Base-by-base conservation (phyloP, 306 rosid species). In the Lablab purpureus region DNA sequence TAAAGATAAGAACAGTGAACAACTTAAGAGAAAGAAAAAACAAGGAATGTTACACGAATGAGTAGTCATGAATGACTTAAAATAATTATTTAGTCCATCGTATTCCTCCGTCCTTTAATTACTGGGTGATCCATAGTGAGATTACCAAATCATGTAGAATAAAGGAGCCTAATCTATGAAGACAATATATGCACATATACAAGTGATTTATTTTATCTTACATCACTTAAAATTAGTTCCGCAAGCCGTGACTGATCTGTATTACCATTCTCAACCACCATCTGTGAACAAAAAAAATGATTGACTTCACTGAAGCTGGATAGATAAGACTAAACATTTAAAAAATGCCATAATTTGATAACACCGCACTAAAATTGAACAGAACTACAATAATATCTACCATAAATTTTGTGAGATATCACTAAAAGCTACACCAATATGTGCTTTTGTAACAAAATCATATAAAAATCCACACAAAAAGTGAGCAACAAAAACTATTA, bases 231-330 rank as follows among this genome's bases (percentile, higher is more conserved):
- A 78, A 94, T 87, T 79, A 92, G 87, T 51, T 94, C 97, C 0
- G 90, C 80, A 75, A 94, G 84, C 77, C 97, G 92, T 86, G 91
- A 82, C 85, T 92, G 97, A 85, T 94, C 98, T 65, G 93, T 71
- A 78, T 92, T 85, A 76, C 97, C 89, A 84, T 93, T 91, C 78
- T 92, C 98, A 82, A 80, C 90, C 84, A 94, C 79, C 77, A 88
- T 89, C 98, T 94, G 91, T 46, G 25, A 36, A 85, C 22, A 52
- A 90, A 56, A 49, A 50, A 27, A 12, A 46, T 15, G 75, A 41
- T 66, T 46, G 27, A 59, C 30, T 52, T 37, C 40, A 49, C 50
- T 13, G 10, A 59, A 67, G 80, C 59, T 22, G 23, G 67, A 72
- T n/a, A 27, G 72, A 41, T 58, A 74, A 67, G 63, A 40, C 2